Evolutionary conservation across 371 early-diverging fungal genomes (phyloP).

Genomic region (Mucor plumbeus): DNA sequence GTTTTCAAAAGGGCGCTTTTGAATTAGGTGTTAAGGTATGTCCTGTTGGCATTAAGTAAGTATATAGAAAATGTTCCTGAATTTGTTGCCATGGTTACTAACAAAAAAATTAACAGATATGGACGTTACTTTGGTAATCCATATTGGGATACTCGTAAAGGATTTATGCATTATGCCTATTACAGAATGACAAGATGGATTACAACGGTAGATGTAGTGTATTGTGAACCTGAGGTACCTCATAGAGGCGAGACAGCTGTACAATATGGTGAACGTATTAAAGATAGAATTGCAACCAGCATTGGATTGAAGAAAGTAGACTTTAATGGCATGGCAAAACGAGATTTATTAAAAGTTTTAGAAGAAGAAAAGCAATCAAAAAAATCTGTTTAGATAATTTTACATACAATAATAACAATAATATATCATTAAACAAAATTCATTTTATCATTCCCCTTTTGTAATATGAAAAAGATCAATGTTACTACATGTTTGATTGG

Average conservation of each 20-base stretch:
- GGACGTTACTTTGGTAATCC: slow-evolving; percentile 41
- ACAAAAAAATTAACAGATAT: slow-evolving; percentile 37
- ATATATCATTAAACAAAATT: not conserved
- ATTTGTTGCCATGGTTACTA: not conserved
- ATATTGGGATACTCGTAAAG: slow-evolving; percentile 56
- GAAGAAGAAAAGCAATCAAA: slow-evolving; percentile 10
- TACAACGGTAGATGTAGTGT: slow-evolving; percentile 41
- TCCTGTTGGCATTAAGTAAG: slow-evolving; percentile 50
- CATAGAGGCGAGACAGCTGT: slow-evolving; percentile 28
- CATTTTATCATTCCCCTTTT: not conserved
- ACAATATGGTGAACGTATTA: slow-evolving; percentile 37
- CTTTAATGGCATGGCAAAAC: slow-evolving; percentile 53
- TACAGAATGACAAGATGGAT: slow-evolving; percentile 54
- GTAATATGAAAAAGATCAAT: not conserved
- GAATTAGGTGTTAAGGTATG: slow-evolving; percentile 70
- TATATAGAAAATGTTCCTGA: not conserved
- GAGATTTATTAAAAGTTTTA: slow-evolving; percentile 33
- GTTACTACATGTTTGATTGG: slow-evolving; percentile 8
- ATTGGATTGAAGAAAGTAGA: slow-evolving; percentile 36
- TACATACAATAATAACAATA: not conserved
- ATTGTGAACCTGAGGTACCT: slow-evolving; percentile 31
- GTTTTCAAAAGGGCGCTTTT: slow-evolving; percentile 91
- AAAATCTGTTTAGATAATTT: not conserved
- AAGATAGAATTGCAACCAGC: slow-evolving; percentile 29
- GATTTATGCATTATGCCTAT: slow-evolving; percentile 50